Evolutionary conservation across 345 rosid genomes (phyloP).

Genomic region (Brassica incana): DNA sequence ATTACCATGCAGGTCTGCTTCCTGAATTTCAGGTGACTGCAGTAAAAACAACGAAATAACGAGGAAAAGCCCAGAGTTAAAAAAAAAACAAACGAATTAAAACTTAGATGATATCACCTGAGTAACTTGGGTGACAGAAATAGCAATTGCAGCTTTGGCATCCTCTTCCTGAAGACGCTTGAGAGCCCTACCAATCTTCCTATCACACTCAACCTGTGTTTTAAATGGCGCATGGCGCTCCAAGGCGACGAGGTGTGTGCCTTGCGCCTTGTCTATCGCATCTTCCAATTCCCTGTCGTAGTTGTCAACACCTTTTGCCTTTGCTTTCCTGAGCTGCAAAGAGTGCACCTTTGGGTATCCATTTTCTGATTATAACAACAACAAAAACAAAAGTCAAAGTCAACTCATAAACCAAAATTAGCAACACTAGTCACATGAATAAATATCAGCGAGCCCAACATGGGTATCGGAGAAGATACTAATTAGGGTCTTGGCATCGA

Average conservation of each 20-base stretch:
- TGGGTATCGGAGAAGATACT: too few relatives aligned
- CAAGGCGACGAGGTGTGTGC: too few relatives aligned
- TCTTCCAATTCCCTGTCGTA: conserved; percentile 96
- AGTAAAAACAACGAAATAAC: too few relatives aligned
- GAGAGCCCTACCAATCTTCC: conserved; percentile 93
- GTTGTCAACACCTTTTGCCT: conserved; percentile 72
- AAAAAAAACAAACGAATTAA: too few relatives aligned
- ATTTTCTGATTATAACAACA: conserved; percentile 61
- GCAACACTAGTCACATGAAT: too few relatives aligned
- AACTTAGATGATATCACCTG: too few relatives aligned
- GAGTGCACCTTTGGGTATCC: conserved; percentile 99
- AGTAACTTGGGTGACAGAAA: conserved; percentile 27
- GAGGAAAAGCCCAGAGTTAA: too few relatives aligned
- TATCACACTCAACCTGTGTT: conserved; percentile 68
- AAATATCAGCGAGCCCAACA: not conserved
- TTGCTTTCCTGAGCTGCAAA: conserved; percentile 64
- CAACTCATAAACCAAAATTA: not conserved
- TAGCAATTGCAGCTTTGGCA: conserved; percentile 99
- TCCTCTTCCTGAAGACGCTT: conserved; percentile 98
- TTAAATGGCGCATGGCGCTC: too few relatives aligned
- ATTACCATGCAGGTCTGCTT: too few relatives aligned
- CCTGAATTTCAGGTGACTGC: too few relatives aligned
- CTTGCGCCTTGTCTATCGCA: conserved; percentile 65
- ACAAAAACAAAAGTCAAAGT: conserved; percentile 20
- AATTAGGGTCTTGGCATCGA: too few relatives aligned